These are phyloP conservation scores for Oxytropis ochrocephala DNA, from an alignment of 306 rosid genomes.

Conservation along the genomic window DNA sequence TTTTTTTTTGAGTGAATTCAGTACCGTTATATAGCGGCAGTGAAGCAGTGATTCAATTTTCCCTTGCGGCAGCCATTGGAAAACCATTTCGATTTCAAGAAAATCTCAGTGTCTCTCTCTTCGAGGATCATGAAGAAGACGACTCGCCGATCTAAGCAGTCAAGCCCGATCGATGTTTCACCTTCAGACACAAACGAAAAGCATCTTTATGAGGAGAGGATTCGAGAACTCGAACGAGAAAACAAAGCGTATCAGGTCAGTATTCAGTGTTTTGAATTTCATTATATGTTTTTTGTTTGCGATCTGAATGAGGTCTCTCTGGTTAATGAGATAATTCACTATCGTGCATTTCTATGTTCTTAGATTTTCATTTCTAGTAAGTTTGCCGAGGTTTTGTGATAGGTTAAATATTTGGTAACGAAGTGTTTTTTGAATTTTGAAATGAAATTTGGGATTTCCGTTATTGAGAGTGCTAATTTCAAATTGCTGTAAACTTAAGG, in stretches of 20 bases:
- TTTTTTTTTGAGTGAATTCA: background rate
- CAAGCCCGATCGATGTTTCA: constrained; percentile 35
- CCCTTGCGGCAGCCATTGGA: background rate
- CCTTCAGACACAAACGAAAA: constrained; percentile 24
- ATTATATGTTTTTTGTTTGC: background rate
- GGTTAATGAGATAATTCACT: background rate
- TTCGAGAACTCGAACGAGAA: constrained; percentile 49
- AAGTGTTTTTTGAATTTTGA: background rate
- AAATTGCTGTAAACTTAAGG: background rate
- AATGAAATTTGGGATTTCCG: background rate
- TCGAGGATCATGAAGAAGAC: constrained; percentile 48
- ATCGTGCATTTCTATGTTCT: background rate
- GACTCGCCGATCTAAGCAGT: constrained; percentile 62
- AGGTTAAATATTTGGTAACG: background rate
- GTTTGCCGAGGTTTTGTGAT: background rate
- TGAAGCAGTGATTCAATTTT: background rate
- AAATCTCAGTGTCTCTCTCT: background rate
- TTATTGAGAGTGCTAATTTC: background rate
- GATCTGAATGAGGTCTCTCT: constrained; percentile 14
- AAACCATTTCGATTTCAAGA: background rate
- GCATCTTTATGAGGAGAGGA: constrained; percentile 32
- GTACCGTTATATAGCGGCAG: constrained; percentile 2
- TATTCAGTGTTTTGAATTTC: background rate
- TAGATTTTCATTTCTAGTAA: background rate
- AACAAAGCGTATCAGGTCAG: constrained; percentile 62